Percentiles rank a stretch among this genome's conserved stretches.
phyloP scores from a whole-genome alignment of 2,329 filamentous ascomycete genomes.

The Ophiognomonia clavigignenti-juglandacearum region DNA sequence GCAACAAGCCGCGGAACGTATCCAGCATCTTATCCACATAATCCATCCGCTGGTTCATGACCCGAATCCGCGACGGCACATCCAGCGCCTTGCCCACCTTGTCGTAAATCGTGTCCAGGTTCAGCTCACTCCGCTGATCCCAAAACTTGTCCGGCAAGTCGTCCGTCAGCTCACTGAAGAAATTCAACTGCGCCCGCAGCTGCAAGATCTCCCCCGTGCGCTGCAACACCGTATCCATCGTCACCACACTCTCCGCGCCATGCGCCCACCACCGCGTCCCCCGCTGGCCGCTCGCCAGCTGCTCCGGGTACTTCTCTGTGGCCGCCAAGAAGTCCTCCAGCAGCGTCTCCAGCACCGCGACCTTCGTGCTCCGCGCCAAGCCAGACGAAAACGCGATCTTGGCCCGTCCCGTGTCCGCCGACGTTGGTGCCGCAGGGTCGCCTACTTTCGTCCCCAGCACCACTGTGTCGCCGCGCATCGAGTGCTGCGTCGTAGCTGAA shows the following conservation, averaged over 20 bases:
- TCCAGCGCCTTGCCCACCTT: slow-evolving; percentile 87
- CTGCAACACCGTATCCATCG: slow-evolving; percentile 75
- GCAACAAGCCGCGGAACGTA: slow-evolving; percentile 81
- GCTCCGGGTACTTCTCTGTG: slow-evolving; percentile 74
- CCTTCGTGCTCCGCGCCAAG: slow-evolving; percentile 85
- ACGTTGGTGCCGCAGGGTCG: slow-evolving; percentile 38
- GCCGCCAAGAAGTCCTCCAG: slow-evolving; percentile 82
- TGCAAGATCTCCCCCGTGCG: slow-evolving; percentile 91
- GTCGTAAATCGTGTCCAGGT: slow-evolving; percentile 91
- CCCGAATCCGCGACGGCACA: slow-evolving; percentile 84
- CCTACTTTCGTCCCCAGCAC: slow-evolving; percentile 76
- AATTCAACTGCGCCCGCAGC: slow-evolving; percentile 86
- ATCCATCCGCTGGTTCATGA: slow-evolving; percentile 94
- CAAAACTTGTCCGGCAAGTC: slow-evolving; percentile 94
- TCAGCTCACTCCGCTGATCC: slow-evolving; percentile 84
- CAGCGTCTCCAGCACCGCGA: slow-evolving; percentile 83
- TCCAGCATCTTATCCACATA: slow-evolving; percentile 94
- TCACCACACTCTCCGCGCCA: slow-evolving; percentile 40
- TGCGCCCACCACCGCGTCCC: too few species aligned
- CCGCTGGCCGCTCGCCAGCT: too few species aligned
- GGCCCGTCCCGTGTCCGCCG: slow-evolving; percentile 49
- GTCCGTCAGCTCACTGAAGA: slow-evolving; percentile 95
- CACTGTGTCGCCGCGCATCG: slow-evolving; percentile 82
- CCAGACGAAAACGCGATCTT: slow-evolving; percentile 97
- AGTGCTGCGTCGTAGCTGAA: slow-evolving; percentile 64